Base-by-base conservation (phyloP, 306 rosid species). In the Astragalus membranaceus region DNA sequence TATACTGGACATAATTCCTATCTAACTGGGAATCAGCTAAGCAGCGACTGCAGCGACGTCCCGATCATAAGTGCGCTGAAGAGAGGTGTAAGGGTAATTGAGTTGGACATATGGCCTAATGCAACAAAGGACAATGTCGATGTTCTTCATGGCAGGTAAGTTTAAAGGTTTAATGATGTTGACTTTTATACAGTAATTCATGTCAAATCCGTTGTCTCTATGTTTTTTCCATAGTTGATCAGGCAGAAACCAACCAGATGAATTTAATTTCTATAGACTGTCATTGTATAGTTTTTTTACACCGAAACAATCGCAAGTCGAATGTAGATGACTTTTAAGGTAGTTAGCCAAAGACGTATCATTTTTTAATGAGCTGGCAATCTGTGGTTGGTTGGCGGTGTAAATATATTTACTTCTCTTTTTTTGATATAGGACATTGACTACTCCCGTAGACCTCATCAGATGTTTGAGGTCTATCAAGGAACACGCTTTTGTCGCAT, bases 71-170 rank as follows among this genome's bases (percentile, higher is more conserved):
- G 82, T 10, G 97, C 99, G 0, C 75, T 95, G 69, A 69, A 72
- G 79, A 86, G 84, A 81, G 99, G 99, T 49, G 99, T 95, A 54
- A 81, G 97, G 77, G 99, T 95, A 50, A 91, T 95, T 69, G 99
- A 95, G 78, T 81, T 95, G 78, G 99, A 95, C 76, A 61, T 95
- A 36, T 95, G 99, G 99, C 99, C 99, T n/a, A 91, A 95, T 84
- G 77, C 93, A 6, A 10, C 80, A 1, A 91, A 91, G 77, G 91
- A 95, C 49, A 10, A 86, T 53, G 83, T 95, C 13, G 85, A 95
- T 69, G 99, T 95, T 79, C 91, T 89, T 87, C 99, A 95, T n/a
- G 99, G 99, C 70, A 79, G 97, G 99, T 95, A 59, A 9, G 42
- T 48, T 64, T 16, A 51, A 7, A 0, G 6, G 39, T 67, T 29